Evolutionary conservation across 257 asterid genomes (phyloP).

Genomic region (Anisodus acutangulus): DNA sequence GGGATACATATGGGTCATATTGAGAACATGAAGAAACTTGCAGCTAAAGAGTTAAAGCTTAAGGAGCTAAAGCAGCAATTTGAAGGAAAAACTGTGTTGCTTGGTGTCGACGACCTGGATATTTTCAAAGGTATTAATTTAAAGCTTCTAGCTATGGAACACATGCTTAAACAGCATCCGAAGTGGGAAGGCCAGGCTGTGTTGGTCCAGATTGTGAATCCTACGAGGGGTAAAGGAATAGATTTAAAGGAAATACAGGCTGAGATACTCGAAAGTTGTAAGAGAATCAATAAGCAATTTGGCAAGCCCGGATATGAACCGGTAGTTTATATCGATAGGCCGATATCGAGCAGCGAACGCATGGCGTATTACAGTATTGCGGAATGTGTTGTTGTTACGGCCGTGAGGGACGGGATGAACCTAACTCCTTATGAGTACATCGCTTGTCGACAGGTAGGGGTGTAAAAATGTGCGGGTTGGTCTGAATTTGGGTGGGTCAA

Average conservation of each 20-base stretch:
- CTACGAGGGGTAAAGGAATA: conserved; percentile 79
- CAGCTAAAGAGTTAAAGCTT: conserved; percentile 66
- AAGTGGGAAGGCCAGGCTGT: conserved; percentile 86
- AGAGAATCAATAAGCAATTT: conserved; percentile 64
- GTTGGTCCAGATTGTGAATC: conserved; percentile 78
- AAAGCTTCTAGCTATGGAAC: conserved; percentile 86
- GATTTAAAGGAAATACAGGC: conserved; percentile 63
- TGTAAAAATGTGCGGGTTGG: too few relatives aligned
- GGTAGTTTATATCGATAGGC: conserved; percentile 55
- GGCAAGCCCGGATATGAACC: conserved; percentile 88
- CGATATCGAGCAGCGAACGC: conserved; percentile 74
- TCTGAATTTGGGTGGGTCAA: too few relatives aligned
- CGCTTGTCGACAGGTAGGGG: conserved; percentile 58
- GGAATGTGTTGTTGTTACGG: conserved; percentile 88
- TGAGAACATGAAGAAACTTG: conserved; percentile 71
- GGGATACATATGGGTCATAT: conserved; percentile 91
- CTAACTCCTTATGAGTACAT: conserved; percentile 87
- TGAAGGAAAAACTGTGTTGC: conserved; percentile 76
- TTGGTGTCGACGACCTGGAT: conserved; percentile 91
- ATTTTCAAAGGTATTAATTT: conserved; percentile 88
- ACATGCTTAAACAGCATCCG: conserved; percentile 77
- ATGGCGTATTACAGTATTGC: conserved; percentile 87
- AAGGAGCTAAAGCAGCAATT: conserved; percentile 72
- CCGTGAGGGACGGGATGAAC: conserved; percentile 94
- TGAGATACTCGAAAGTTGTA: conserved; percentile 70